phyloP scores from a whole-genome alignment of 352 stramenopile species.

The Pythium coloratum region DNA sequence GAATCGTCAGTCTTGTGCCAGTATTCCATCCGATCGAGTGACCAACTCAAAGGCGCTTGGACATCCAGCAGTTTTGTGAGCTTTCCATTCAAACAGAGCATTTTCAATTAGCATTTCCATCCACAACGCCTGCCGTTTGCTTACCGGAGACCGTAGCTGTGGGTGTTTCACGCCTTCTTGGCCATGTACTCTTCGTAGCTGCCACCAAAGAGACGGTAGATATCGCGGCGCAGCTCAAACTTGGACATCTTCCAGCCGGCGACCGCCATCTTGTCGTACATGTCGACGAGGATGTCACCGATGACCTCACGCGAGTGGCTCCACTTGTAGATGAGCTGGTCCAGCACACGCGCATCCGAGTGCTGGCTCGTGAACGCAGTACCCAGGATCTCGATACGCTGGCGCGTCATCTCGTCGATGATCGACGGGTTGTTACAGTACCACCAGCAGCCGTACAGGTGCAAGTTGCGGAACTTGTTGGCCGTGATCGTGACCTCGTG shows the following conservation, averaged over 20 bases:
- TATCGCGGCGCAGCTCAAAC: conserved; percentile 83
- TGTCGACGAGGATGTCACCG: conserved; percentile 79
- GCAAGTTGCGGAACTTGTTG: conserved; percentile 94
- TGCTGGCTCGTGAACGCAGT: conserved; percentile 94
- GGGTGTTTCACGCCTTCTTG: conserved; percentile 42
- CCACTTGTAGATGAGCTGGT: conserved; percentile 97
- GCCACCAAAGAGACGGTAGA: conserved; percentile 80
- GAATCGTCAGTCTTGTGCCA: background rate
- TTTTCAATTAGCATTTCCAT: background rate
- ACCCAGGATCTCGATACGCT: conserved; percentile 93
- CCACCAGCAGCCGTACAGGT: conserved; percentile 95
- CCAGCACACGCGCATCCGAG: conserved; percentile 91
- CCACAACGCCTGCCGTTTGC: background rate
- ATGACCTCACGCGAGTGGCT: conserved; percentile 90
- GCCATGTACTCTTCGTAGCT: conserved; percentile 93
- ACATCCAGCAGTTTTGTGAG: no score
- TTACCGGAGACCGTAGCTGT: background rate
- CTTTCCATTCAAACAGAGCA: background rate
- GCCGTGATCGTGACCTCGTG: conserved; percentile 93
- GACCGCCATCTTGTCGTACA: conserved; percentile 85
- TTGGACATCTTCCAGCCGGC: conserved; percentile 89
- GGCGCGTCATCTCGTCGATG: conserved; percentile 83
- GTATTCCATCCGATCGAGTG: background rate
- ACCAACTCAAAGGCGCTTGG: background rate
- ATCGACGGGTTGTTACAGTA: conserved; percentile 97